A percentile compares a stretch with the other conserved stretches of the same genome.
Conservation (phyloP, 116 monocot genomes). For the Cymodocea nodosa region DNA sequence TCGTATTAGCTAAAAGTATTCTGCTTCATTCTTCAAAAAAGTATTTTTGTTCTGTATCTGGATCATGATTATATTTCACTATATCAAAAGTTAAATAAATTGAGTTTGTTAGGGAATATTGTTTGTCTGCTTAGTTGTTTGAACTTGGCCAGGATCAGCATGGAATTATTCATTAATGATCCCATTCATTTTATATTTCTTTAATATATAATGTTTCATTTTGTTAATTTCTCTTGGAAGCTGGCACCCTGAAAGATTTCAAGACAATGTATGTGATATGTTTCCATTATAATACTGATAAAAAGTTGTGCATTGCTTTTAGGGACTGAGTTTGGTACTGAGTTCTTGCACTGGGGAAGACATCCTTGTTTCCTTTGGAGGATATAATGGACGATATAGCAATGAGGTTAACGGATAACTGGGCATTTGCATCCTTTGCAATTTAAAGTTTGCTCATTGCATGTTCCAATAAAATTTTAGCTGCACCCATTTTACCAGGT, state of each 20-base stretch:
- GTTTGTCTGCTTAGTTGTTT: background rate
- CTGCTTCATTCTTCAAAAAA: too few relatives aligned
- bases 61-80: too few relatives aligned
- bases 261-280: too few relatives aligned
- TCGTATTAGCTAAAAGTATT: too few relatives aligned
- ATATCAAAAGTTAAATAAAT: background rate
- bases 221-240: too few relatives aligned
- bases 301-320: slow-evolving; percentile 1
- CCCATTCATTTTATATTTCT: too few relatives aligned
- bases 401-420: slow-evolving; percentile 54
- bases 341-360: slow-evolving; percentile 76
- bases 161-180: too few relatives aligned
- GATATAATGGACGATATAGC: slow-evolving; percentile 94
- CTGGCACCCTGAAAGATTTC: too few relatives aligned
- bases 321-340: slow-evolving; percentile 84
- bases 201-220: too few relatives aligned
- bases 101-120: background rate
- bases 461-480: background rate
- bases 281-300: background rate
- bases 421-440: slow-evolving; percentile 1
- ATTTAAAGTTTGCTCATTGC: background rate
- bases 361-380: slow-evolving; percentile 92
- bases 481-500: slow-evolving; percentile 32
- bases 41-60: too few relatives aligned
- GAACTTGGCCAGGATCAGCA: background rate